Evolutionary conservation across 371 early-diverging fungal species (phyloP), one percentile per base, ranked within the genome.

Genomic region (Edhazardia aedis): DNA sequence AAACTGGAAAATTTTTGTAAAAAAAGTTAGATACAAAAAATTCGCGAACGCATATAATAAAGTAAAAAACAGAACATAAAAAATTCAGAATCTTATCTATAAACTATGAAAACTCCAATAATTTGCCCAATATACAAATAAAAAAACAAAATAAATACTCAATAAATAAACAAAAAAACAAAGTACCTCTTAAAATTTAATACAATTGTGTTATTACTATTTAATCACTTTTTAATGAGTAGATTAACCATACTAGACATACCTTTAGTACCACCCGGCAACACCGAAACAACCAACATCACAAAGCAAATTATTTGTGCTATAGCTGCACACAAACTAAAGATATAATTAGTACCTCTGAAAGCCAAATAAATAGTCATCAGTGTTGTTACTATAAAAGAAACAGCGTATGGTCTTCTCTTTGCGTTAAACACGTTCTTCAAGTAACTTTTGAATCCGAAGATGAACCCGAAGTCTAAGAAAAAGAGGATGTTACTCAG

Each of bases 391-490:
- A 51, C 23, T 0, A 64, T 30, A 33, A 68, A 68, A 14, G 59
- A 28, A 18, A 47, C 28, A 24, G 64, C 62, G 33, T 58, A 62
- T 4, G 22, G n/a, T 50, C 59, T 48, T 47, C 60, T 68, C 21
- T 58, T 55, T 30, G 43, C 39, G n/a, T 47, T 50, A 29, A 63
- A 58, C 14, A 63, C n/a, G 18, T 51, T 52, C n/a, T 23, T 58
- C 7, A 68, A 45, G 42, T 68, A 68, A 14, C 62, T 58, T 47
- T 44, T 59, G 47, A 69, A 69, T 51, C 69, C 69, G 14, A 60
- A 44, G 0, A 65, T 24, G 45, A 69, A 69, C 12, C 69, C 69
- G 47, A 65, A 55, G 63, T 63, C 63, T n/a, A 50, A 36, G 39
- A 65, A 69, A 48, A 69, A 69, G 14, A 69, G 18, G 16, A 63